Evolutionary conservation across 2,329 filamentous ascomycete species (phyloP), one percentile per base, ranked within the genome.

Genomic region (Graphilbum fragrans): DNA sequence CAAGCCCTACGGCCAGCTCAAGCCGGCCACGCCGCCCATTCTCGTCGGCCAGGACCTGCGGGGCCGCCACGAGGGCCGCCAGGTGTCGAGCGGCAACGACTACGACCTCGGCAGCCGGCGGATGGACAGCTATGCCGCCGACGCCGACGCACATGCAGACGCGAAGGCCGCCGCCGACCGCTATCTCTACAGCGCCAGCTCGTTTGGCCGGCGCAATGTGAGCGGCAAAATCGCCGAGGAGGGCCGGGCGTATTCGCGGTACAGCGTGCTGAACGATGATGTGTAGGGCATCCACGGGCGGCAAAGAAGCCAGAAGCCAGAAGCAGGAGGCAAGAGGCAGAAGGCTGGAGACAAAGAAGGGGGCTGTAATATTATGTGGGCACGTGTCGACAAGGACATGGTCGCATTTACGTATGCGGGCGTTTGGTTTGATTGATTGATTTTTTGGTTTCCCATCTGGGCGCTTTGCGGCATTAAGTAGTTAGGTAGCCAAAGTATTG

Each of bases 171-270:
- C 11, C 36, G 23, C 14, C 23, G 45, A 45, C 41, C 45, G 43
- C 11, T 42, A 47, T 36, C 23, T 41, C 17, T 39, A 58, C 42
- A 47, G 55, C 2, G 53, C 54, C 23, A 49, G 44, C 9, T 42
- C 41, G n/a, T 63, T 63, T 40, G 62, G 59, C 17, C 63, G 71
- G 37, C 63, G 80, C 36, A 77, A 81, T 46, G 80, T 85, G 3
- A 86, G 81, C 54, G 83, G 82, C 1, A 85, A 82, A 64, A 59
- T 78, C 42, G 81, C 71, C 0, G 82, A 87, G 56, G 83, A 88
- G 55, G 82, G 82, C 2, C 62, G 35, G 42, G 41, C 41, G 51
- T 50, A 46, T 34, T 50, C 47, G n/a, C 48, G 49, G 37, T 54
- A 49, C 37, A 48, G 48, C 23, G 42, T 43, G n/a, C n/a, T 48